These are phyloP conservation scores for Phyllosticta citrichinensis DNA, from an alignment of 2,329 filamentous ascomycete species.

Conservation along the genomic window DNA sequence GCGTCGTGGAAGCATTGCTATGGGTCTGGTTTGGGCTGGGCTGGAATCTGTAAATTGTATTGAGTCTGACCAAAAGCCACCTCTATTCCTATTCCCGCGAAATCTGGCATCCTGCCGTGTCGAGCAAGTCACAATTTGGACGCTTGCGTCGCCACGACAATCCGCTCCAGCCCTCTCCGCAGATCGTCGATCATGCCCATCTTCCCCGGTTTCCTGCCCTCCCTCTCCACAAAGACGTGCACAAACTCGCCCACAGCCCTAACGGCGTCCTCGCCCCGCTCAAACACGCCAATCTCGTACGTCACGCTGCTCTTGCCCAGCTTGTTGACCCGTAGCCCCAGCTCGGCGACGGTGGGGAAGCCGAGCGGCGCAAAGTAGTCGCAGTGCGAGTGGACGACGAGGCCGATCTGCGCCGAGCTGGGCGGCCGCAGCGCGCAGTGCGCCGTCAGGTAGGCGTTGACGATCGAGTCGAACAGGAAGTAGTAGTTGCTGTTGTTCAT, in stretches of 20 bases:
- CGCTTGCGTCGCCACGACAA: slow-evolving; percentile 13
- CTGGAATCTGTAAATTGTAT: background rate
- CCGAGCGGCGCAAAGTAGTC: slow-evolving; percentile 75
- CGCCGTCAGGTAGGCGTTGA: slow-evolving; percentile 79
- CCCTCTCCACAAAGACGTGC: slow-evolving; percentile 78
- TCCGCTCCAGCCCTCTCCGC: slow-evolving; percentile 32
- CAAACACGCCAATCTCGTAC: slow-evolving; percentile 84
- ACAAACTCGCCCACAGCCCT: slow-evolving; percentile 79
- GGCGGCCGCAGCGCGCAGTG: slow-evolving; percentile 65
- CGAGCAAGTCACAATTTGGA: slow-evolving; percentile 17
- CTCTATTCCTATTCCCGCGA: too few species aligned
- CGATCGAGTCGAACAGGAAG: slow-evolving; percentile 77
- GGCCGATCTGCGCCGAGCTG: slow-evolving; percentile 61
- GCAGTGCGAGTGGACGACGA: slow-evolving; percentile 77
- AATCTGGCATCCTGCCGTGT: too few species aligned
- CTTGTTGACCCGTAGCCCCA: slow-evolving; percentile 72
- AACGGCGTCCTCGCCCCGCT: slow-evolving; percentile 59
- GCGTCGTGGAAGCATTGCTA: background rate
- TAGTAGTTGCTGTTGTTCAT: slow-evolving; percentile 88
- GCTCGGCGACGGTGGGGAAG: slow-evolving; percentile 72
- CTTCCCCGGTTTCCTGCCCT: slow-evolving; percentile 55
- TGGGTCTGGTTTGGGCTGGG: background rate
- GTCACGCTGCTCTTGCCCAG: slow-evolving; percentile 78
- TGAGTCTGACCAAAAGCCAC: background rate
- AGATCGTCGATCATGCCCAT: slow-evolving; percentile 54